These are phyloP conservation scores for Cordyceps militaris DNA, from an alignment of 2,329 filamentous ascomycete species.

Conservation along the genomic window DNA sequence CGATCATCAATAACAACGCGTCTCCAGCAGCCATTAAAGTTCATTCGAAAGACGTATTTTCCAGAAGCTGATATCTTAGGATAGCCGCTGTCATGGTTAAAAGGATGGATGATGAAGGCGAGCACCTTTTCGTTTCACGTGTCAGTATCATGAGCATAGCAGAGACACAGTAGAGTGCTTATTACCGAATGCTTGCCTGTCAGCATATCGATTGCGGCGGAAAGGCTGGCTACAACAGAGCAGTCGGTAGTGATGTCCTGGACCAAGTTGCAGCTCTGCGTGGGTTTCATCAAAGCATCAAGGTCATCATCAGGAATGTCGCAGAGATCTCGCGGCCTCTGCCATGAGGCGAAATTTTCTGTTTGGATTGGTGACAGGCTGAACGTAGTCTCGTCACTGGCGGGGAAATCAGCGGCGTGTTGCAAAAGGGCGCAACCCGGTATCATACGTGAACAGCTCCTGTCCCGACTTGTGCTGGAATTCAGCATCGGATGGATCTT, in stretches of 20 bases:
- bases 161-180: conserved; percentile 18
- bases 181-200: conserved; percentile 64
- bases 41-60: conserved; percentile 85
- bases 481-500: conserved; percentile 49
- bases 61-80: conserved; percentile 68
- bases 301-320: conserved; percentile 28
- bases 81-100: conserved; percentile 47
- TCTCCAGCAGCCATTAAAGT: conserved; percentile 91
- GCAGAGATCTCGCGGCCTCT: conserved; percentile 64
- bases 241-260: conserved; percentile 96
- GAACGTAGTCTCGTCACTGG: conserved; percentile 61
- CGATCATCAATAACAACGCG: conserved; percentile 84
- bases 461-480: conserved; percentile 51
- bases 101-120: conserved; percentile 67
- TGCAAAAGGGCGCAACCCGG: conserved; percentile 14
- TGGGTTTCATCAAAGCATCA: conserved; percentile 47
- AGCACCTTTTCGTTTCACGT: conserved; percentile 47
- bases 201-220: conserved; percentile 65
- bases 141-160: background rate
- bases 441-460: conserved; percentile 55
- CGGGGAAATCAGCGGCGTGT: background rate
- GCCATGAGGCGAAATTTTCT: conserved; percentile 77
- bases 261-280: conserved; percentile 68
- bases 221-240: conserved; percentile 92
- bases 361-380: conserved; percentile 68